These are phyloP conservation scores for Fonsecaea pugnacius DNA, from an alignment of 2,329 filamentous ascomycete species.

Conservation along the genomic window DNA sequence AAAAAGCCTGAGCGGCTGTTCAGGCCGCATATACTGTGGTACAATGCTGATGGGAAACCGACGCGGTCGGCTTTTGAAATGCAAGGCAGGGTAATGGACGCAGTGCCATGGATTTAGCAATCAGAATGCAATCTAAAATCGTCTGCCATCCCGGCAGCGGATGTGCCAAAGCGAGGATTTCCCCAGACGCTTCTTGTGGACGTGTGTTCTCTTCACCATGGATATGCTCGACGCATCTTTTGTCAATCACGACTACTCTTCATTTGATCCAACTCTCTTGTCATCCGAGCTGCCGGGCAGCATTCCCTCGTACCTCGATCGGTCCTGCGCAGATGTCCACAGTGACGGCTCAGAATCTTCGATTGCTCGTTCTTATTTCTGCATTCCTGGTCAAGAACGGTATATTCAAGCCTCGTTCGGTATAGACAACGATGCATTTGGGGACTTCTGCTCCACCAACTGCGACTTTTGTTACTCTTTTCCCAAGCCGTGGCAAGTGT, in stretches of 20 bases:
- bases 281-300: neutral
- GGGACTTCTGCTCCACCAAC: neutral
- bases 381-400: neutral
- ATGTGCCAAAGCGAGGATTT: neutral
- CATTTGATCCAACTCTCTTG: neutral
- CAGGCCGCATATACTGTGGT: constrained; percentile 4
- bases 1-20: constrained; percentile 22
- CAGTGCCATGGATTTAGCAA: neutral
- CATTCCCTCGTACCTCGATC: neutral
- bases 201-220: neutral
- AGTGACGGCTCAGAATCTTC: neutral
- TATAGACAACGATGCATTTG: neutral
- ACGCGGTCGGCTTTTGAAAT: neutral
- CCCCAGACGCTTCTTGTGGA: neutral
- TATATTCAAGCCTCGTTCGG: neutral
- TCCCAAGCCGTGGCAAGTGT: neutral
- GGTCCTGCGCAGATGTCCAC: neutral
- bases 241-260: neutral
- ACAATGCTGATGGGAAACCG: constrained; percentile 7
- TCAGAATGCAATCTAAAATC: neutral
- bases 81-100: neutral
- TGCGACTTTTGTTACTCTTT: neutral
- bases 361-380: neutral
- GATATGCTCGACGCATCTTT: neutral
- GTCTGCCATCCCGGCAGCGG: neutral